Evolutionary conservation across 2,329 filamentous ascomycete species (phyloP).

Genomic region (Hypomyces rosellus): DNA sequence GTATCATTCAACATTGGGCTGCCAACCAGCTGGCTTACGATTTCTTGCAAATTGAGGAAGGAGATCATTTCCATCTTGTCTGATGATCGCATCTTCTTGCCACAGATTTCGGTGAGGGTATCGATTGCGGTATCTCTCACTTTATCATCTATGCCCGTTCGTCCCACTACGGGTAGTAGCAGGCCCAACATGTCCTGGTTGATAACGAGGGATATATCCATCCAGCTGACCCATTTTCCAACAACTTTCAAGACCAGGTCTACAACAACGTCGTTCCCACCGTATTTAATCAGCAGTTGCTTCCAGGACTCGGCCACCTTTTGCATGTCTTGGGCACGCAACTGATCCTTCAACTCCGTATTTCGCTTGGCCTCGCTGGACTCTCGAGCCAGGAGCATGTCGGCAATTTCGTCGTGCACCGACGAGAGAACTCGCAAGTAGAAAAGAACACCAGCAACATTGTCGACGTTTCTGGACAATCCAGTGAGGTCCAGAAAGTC

Average conservation of each 20-base stretch:
- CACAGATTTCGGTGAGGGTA: conserved; percentile 90
- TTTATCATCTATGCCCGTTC: conserved; percentile 64
- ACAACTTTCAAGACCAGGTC: conserved; percentile 89
- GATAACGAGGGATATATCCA: conserved; percentile 89
- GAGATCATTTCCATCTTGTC: conserved; percentile 94
- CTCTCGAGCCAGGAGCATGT: conserved; percentile 76
- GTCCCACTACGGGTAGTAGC: conserved; percentile 82
- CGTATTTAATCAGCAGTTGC: conserved; percentile 76
- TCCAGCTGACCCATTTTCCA: conserved; percentile 98
- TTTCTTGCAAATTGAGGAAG: conserved; percentile 80
- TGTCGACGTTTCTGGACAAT: conserved; percentile 57
- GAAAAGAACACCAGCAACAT: conserved; percentile 69
- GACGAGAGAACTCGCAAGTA: conserved; percentile 85
- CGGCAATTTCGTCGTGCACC: conserved; percentile 95
- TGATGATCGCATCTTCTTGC: conserved; percentile 92
- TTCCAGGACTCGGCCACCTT: conserved; percentile 90
- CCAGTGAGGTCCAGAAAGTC: conserved; percentile 77
- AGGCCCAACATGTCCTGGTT: conserved; percentile 81
- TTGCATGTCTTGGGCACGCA: conserved; percentile 78
- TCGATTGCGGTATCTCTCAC: conserved; percentile 89
- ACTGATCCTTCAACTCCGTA: conserved; percentile 82
- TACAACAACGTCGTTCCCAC: conserved; percentile 63
- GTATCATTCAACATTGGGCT: conserved; percentile 75
- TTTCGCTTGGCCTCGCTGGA: conserved; percentile 77
- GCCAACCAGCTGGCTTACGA: conserved; percentile 77